Base-by-base conservation (phyloP, 129 eudicot genomes). In the Dittrichia graveolens region DNA sequence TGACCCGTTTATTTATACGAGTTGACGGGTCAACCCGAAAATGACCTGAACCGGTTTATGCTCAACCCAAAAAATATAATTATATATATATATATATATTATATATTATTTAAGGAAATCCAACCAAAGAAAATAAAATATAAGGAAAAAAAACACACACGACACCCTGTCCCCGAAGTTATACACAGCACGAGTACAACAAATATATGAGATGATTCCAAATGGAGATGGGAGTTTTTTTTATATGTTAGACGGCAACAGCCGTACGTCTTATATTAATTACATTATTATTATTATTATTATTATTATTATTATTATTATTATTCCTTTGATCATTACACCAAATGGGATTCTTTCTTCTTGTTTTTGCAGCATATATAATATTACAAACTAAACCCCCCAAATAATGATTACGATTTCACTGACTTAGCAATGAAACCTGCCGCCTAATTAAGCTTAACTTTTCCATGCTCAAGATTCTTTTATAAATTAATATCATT, bases 201-300 rank as follows among this genome's bases (percentile, higher is more conserved):
- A 2, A 24, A 24, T 2, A 24, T 24, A 24, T 24, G 31, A 24
- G 31, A 24, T 24, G 1, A 24, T 45, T 65, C 18, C 53, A 59
- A 35, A 72, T 59, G 46, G 42, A 54, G 46, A 61, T 16, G 47
- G 31, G 31, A 24, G 31, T 24, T 24, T 3, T 76, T 48, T 31
- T 12, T 49, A 77, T 69, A 61, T 69, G 16, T 7, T 41, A 49
- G 58, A 77, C 71, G 81, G 76, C 65, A 71, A 40, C 81, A 71
- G 76, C 65, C 71, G n/a, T n/a, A n/a, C n/a, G 56, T 49, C 63
- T 24, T 24, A 24, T 24, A 24, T 24, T 24, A 24, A 24, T 39
- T 60, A 19, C 67, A 76, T 57, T 59, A 2, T n/a, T 46, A 76
- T 41, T n/a, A 45, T n/a, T 13, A 19, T 45, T 13, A n/a, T n/a